Base-by-base conservation (phyloP, 495 filamentous ascomycete species). In the Neohortaea acidophila region DNA sequence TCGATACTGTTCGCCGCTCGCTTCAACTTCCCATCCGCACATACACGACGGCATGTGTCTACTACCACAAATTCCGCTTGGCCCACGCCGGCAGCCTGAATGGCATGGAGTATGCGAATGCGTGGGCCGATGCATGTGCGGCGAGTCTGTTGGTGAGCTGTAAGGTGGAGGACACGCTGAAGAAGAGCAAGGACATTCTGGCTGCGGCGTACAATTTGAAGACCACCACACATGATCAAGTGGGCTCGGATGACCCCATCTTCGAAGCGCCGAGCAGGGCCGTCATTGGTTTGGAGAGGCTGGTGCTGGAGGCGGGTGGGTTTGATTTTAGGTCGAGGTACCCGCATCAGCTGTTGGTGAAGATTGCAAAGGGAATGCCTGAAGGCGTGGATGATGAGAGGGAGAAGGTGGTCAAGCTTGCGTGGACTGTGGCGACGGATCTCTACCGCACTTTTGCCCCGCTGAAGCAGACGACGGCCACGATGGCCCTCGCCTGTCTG, bases 131-230 rank as follows among this genome's bases (percentile, higher is more conserved):
- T 55, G 84, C 84, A 3, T 82, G 85, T 2, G 72, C 85, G 0
- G 86, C 89, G 10, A 75, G 82, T 21, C 65, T 97, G 21, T 87
- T 96, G 51, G 77, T 80, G 13, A 85, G 85, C 24, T 94, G 87
- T 69, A 97, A 97, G 59, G 84, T 87, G 30, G 89, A 97, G 53
- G 89, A 97, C 55, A 96, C 89, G 1, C 66, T 96, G 32, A 96
- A 97, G 62, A 96, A 96, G 62, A 92, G 84, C 13, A 73, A 73
- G 34, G 89, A 97, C 38, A 89, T 97, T 41, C 64, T 94, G 4
- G 89, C 82, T 43, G 85, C 85, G 5, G 77, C 80, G 3, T 81
- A 86, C 61, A 96, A 94, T 47, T 58, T 94, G 14, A 84, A 81
- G 52, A 60, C 72, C 20, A 41, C 76, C 7, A 65, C 75, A 8